A percentile compares a stretch with the other conserved stretches of the same genome.
Conservation (phyloP, 441 rosid genomes). For the Populus hybrid region DNA sequence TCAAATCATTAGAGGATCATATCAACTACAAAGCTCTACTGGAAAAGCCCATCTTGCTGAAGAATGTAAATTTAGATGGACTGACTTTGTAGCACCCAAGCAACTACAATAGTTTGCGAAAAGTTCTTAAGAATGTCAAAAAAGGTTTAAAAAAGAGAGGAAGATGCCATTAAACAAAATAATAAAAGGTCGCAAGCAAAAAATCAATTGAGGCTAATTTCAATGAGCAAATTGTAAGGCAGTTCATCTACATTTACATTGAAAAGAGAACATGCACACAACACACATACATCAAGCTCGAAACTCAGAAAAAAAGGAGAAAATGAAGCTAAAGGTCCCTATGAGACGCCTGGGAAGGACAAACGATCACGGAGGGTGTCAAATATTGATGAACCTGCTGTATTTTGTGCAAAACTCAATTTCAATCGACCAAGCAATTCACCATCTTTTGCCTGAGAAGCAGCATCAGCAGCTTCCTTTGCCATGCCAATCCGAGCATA, state of each 20-base stretch:
- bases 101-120: too few relatives aligned
- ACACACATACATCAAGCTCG: slow-evolving; percentile 12
- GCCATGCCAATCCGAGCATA: slow-evolving; percentile 98
- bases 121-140: background rate
- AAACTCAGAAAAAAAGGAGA: background rate
- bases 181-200: background rate
- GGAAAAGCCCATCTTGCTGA: too few relatives aligned
- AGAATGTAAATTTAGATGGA: too few relatives aligned
- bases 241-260: background rate
- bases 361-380: slow-evolving; percentile 77
- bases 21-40: too few relatives aligned
- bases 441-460: slow-evolving; percentile 95
- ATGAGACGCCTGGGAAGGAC: slow-evolving; percentile 78
- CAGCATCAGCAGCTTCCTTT: slow-evolving; percentile 98
- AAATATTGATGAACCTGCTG: slow-evolving; percentile 81
- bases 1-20: too few relatives aligned
- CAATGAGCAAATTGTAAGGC: background rate
- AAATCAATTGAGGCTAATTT: background rate
- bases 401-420: slow-evolving; percentile 80
- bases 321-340: slow-evolving; percentile 9
- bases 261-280: background rate
- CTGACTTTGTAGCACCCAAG: too few relatives aligned
- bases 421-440: slow-evolving; percentile 86
- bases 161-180: background rate
- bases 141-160: background rate